A percentile compares a stretch with the other conserved stretches of the same genome.
Evolutionary conservation across 2,329 filamentous ascomycete species (phyloP).

Genomic region (Verticillium nonalfalfae): DNA sequence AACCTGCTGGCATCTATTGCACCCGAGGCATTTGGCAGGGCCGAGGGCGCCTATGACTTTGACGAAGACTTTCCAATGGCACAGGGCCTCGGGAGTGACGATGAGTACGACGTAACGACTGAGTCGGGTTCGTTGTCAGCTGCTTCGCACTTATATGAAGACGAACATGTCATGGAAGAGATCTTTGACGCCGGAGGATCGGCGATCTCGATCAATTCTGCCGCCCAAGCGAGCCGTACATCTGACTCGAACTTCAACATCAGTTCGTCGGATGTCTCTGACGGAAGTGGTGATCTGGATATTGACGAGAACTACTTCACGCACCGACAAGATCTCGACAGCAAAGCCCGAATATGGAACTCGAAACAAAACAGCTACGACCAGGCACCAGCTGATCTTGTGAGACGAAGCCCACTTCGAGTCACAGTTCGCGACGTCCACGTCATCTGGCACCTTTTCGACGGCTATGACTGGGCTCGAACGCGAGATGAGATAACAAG

Average conservation of each 20-base stretch:
- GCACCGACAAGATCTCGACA: conserved; percentile 50
- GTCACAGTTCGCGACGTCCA: conserved; percentile 81
- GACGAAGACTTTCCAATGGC: conserved; percentile 57
- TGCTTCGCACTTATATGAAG: conserved; percentile 41
- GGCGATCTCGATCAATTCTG: conserved; percentile 27
- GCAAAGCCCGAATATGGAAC: conserved; percentile 74
- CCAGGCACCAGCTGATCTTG: conserved; percentile 52
- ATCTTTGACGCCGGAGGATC: conserved; percentile 38
- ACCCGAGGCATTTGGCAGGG: conserved; percentile 68
- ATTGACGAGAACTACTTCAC: conserved; percentile 77
- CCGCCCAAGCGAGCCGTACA: conserved; percentile 29
- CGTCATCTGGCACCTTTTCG: conserved; percentile 95
- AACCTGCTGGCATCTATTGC: conserved; percentile 88
- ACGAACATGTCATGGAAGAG: conserved; percentile 34
- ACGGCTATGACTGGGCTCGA: conserved; percentile 92
- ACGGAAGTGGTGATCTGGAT: conserved; percentile 56
- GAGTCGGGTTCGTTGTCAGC: conserved; percentile 29
- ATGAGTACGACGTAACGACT: conserved; percentile 20
- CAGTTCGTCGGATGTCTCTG: conserved; percentile 33
- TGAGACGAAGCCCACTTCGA: conserved; percentile 64
- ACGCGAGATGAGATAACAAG: conserved; percentile 83
- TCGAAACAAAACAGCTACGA: conserved; percentile 71
- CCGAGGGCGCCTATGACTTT: conserved; percentile 55
- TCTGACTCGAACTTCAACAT: conserved; percentile 27
- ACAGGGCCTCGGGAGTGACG: conserved; percentile 37